Evolutionary conservation across 306 rosid species (phyloP), one percentile per base, ranked within the genome.

Genomic region (Arachis stenosperma): DNA sequence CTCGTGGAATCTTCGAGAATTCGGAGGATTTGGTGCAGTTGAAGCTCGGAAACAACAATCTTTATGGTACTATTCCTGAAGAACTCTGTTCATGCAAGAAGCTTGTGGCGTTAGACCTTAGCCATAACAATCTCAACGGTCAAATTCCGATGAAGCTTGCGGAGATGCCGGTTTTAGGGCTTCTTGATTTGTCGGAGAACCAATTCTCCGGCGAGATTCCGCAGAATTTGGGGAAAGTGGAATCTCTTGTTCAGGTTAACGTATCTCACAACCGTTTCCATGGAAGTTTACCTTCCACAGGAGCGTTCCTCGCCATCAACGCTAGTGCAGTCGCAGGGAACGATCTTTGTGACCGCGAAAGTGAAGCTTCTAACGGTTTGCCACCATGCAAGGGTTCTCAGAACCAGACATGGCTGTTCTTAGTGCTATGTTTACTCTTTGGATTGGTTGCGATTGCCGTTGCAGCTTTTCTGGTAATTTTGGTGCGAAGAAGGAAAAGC

Each of bases 131-230:
- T 3, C 77, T 95, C 44, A 65, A 5, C 4, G 98, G 99, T 7
- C 39, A 80, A 4, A 85, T 95, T 61, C 97, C 97, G 1, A 6
- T 1, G 0, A 81, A 81, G 27, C 79, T 95, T 6, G 75, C 90
- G 0, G 69, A 71, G 8, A 84, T 95, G 88, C 96, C 93, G 0
- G 97, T 90, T 77, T 97, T 95, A 2, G 86, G 97, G 7, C 54
- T 81, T 4, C 93, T 95, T 0, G 99, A 95, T 74, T 78, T 95
- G 64, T 91, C 99, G 0, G 83, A 81, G 5, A 95, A 95, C 76
- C 72, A 90, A 77, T 40, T 95, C 4, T 76, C 90, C 12, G 99
- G 99, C 17, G 82, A 86, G 70, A 90, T 95, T 40, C 98, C 99
- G 0, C 33, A 63, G 17, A 77, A 64, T 58, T 65, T 95, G 27